A percentile compares a stretch with the other conserved stretches of the same genome.
phyloP scores from a whole-genome alignment of 345 rosid species.

The Eutrema heterophyllum region DNA sequence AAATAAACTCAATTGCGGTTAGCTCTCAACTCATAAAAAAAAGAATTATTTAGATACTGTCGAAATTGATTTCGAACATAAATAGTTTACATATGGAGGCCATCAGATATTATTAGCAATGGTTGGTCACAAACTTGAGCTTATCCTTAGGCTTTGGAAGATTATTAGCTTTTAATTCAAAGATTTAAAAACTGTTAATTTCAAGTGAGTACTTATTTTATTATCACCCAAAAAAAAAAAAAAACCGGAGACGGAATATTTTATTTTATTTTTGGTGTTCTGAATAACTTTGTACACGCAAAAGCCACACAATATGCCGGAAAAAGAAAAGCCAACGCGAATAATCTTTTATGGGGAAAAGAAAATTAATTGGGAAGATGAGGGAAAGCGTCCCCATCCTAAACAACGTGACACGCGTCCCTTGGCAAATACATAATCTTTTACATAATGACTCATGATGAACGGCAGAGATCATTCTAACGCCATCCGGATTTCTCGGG shows the following conservation, averaged over 20 bases:
- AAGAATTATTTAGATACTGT: background rate
- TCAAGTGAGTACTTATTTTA: background rate
- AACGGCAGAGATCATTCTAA: conserved; percentile 30
- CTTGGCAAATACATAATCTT: conserved; percentile 13
- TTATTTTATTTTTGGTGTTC: background rate
- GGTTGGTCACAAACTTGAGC: background rate
- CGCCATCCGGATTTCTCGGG: background rate
- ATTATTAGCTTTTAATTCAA: background rate
- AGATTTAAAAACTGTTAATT: background rate
- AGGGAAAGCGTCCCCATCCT: conserved; percentile 12
- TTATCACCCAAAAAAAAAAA: background rate
- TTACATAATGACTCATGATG: conserved; percentile 14
- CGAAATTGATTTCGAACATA: background rate
- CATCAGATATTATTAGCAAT: background rate
- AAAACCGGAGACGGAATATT: background rate
- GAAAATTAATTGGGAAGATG: background rate
- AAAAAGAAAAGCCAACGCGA: conserved; percentile 16
- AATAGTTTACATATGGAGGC: background rate
- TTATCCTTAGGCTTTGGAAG: background rate
- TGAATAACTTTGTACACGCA: conserved; percentile 8
- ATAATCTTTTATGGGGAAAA: conserved; percentile 13
- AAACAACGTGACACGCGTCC: conserved; percentile 27
- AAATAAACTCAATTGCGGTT: background rate
- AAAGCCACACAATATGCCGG: conserved; percentile 20
- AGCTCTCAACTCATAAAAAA: background rate